Evolutionary conservation across 2,329 filamentous ascomycete genomes (phyloP).

Genomic region (Fusarium sp.): DNA sequence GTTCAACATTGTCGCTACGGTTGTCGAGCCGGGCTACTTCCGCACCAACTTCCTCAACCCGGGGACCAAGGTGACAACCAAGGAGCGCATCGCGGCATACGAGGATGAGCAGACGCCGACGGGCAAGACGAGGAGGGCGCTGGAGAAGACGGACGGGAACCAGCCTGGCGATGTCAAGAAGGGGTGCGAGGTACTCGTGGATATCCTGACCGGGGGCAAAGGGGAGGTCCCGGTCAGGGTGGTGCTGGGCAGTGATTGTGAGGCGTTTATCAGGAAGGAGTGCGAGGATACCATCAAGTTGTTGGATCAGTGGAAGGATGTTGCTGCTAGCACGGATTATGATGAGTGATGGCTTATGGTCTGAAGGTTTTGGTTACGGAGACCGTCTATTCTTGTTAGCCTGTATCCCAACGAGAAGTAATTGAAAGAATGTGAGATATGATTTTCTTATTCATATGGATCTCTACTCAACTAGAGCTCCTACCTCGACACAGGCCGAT

Average conservation of each 20-base stretch:
- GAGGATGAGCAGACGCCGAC: slow-evolving; percentile 50
- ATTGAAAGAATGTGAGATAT: no score
- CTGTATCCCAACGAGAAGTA: no score
- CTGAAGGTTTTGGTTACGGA: no score
- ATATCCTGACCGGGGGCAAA: slow-evolving; percentile 70
- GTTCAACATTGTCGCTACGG: slow-evolving; percentile 61
- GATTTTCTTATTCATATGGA: no score
- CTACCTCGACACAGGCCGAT: slow-evolving; percentile 1
- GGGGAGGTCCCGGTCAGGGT: slow-evolving; percentile 68
- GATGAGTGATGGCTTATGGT: slow-evolving; percentile 2
- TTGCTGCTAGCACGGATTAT: slow-evolving; percentile 46
- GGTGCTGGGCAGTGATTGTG: slow-evolving; percentile 68
- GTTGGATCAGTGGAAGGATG: slow-evolving; percentile 65
- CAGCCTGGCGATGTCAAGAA: slow-evolving; percentile 72
- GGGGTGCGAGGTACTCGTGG: slow-evolving; percentile 67
- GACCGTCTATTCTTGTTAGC: no score
- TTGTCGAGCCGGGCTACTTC: slow-evolving; percentile 69
- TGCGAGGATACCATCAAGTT: slow-evolving; percentile 59
- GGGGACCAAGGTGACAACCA: slow-evolving; percentile 45
- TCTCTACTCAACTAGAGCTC: not conserved
- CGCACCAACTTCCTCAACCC: slow-evolving; percentile 65
- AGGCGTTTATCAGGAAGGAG: slow-evolving; percentile 60
- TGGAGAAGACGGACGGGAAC: slow-evolving; percentile 60
- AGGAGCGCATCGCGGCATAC: slow-evolving; percentile 54
- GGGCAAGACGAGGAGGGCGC: slow-evolving; percentile 45